Percentiles rank a stretch among this genome's conserved stretches.
Evolutionary conservation across 2,329 filamentous ascomycete species (phyloP).

Genomic region (Coniochaeta prunicola): DNA sequence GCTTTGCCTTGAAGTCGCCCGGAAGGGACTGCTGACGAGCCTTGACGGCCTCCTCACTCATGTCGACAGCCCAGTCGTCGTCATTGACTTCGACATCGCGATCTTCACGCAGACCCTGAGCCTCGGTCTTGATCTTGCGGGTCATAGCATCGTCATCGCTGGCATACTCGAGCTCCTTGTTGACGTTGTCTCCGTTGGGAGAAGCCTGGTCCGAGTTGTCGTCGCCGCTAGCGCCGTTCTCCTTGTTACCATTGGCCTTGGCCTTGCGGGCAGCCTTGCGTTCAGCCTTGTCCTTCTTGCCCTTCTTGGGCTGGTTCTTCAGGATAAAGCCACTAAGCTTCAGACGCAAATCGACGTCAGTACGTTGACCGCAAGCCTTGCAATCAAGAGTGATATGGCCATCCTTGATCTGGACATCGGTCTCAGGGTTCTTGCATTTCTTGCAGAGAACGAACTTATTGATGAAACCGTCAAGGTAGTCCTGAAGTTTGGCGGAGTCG

Average conservation of each 20-base stretch:
- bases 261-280: constrained; percentile 88
- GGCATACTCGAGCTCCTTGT: constrained; percentile 55
- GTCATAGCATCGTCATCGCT: constrained; percentile 79
- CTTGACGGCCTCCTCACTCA: constrained; percentile 90
- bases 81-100: constrained; percentile 58
- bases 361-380: constrained; percentile 95
- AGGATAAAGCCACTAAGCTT: constrained; percentile 97
- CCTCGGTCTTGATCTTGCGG: constrained; percentile 66
- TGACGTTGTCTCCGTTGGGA: constrained; percentile 32
- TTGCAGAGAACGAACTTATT: constrained; percentile 98
- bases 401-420: constrained; percentile 91
- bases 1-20: constrained; percentile 88
- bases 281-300: constrained; percentile 94
- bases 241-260: constrained; percentile 64
- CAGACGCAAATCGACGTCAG: constrained; percentile 83
- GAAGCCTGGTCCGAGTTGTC: constrained; percentile 29
- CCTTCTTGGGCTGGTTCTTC: constrained; percentile 89
- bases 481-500: constrained; percentile 90
- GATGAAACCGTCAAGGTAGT: constrained; percentile 98
- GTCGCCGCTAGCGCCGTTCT: constrained; percentile 54
- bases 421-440: constrained; percentile 99
- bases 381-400: constrained; percentile 89
- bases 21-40: constrained; percentile 89
- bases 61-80: constrained; percentile 92
- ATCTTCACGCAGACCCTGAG: constrained; percentile 35